phyloP scores from a whole-genome alignment of 352 stramenopile species.

The Globisporangium heterothallicum region DNA sequence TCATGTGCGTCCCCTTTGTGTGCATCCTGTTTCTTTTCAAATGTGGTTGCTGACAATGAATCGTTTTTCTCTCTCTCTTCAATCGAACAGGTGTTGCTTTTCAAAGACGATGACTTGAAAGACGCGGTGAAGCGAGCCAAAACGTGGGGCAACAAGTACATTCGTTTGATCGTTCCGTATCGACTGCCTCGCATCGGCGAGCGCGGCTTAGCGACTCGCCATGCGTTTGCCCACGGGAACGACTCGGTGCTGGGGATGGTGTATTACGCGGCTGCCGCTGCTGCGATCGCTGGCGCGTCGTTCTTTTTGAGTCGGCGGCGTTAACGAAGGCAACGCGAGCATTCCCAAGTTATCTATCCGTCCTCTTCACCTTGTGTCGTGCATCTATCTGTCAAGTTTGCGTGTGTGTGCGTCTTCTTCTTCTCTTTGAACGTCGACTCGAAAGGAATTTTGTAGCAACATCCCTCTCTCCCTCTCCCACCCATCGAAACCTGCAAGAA shows the following conservation, averaged over 20 bases:
- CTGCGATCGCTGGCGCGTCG: constrained; percentile 68
- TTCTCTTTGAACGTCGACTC: background rate
- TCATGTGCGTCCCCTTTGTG: constrained; percentile 15
- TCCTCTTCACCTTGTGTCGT: background rate
- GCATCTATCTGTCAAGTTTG: background rate
- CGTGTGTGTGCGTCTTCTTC: background rate
- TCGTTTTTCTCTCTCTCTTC: background rate
- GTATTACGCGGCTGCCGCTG: constrained; percentile 70
- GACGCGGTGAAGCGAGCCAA: constrained; percentile 70
- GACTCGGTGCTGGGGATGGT: constrained; percentile 69
- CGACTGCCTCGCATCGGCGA: constrained; percentile 25
- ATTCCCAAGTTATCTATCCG: constrained; percentile 1
- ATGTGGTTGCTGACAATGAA: constrained; percentile 1
- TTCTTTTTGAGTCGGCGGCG: constrained; percentile 75
- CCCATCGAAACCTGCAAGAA: background rate
- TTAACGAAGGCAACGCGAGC: constrained; percentile 14
- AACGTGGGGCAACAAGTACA: constrained; percentile 82
- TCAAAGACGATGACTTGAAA: constrained; percentile 75
- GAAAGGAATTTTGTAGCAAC: constrained; percentile 7
- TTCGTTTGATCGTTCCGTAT: constrained; percentile 63
- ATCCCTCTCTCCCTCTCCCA: background rate
- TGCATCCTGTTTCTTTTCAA: background rate
- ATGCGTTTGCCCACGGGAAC: constrained; percentile 30
- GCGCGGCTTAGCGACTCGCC: constrained; percentile 22
- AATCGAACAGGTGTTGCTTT: constrained; percentile 55